phyloP scores from a whole-genome alignment of 495 filamentous ascomycete genomes.

The Letharia columbiana region DNA sequence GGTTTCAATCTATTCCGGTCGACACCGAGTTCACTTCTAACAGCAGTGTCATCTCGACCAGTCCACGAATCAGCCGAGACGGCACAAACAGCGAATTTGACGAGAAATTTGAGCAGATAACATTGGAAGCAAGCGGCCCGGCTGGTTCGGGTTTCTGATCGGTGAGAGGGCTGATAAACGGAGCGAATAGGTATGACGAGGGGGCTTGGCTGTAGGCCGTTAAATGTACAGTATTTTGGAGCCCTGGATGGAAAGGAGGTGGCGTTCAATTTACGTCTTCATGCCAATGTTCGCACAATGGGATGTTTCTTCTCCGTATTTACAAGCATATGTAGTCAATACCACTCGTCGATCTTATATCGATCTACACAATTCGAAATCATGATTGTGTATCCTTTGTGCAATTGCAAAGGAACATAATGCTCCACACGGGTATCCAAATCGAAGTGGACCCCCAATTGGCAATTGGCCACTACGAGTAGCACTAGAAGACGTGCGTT shows the following conservation, averaged over 20 bases:
- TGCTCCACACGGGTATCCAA: background rate
- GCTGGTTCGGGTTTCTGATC: background rate
- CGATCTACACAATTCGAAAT: background rate
- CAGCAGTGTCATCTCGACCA: constrained; percentile 27
- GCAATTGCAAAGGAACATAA: background rate
- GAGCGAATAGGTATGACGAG: background rate
- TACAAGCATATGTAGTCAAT: background rate
- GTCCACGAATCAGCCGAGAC: constrained; percentile 28
- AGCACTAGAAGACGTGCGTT: background rate
- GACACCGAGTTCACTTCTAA: constrained; percentile 23
- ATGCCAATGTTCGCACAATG: background rate
- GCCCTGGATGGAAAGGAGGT: background rate
- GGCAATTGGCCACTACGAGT: background rate
- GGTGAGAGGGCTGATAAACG: background rate
- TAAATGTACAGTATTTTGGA: background rate
- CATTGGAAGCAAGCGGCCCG: constrained; percentile 10
- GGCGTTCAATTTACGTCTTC: background rate
- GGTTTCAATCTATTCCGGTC: constrained; percentile 15
- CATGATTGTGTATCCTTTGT: background rate
- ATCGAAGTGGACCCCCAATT: background rate
- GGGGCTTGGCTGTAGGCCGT: background rate
- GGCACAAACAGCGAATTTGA: constrained; percentile 24
- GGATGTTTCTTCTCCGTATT: background rate
- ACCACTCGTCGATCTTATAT: background rate
- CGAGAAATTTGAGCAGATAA: constrained; percentile 25